Evolutionary conservation across 192 early-diverging fungal species (phyloP), one percentile per base, ranked within the genome.

Genomic region (Backusella morwellensis): DNA sequence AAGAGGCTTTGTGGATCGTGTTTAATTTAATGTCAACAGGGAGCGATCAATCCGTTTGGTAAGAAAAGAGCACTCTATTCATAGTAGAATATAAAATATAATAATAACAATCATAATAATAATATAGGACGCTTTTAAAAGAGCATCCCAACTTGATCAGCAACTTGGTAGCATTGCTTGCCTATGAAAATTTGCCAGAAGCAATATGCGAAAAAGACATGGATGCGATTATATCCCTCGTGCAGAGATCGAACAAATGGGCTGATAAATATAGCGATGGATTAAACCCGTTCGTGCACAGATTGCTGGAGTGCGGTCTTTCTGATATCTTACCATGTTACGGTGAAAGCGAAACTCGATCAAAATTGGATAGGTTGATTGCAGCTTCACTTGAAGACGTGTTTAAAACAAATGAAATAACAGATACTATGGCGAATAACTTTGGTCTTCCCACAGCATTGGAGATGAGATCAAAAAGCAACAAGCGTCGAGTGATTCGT

Each of bases 11-110:
- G 4, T 80, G 75, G 76, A 78, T 75, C 35, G 35, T 80, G 23
- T 74, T 72, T 47, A 83, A 83, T 69, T 21, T 83, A 4, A 75
- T 79, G 6, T 77, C 70, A 38, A 36, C 73, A 12, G 82, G 75
- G 17, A 73, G 44, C n/a, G 52, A 67, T 59, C 36, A 77, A 11
- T 69, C 42, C 38, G 66, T 83, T 42, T 42, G 72, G 82, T 83
- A 80, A 66, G 70, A 66, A n/a, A 7, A 23, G 12, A 29, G 9
- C 26, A 56, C 0, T 40, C 3, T 40, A 11, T 3, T 50, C 32
- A 32, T 32, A 35, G 32, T 32, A 29, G 4, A 42, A 73, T 40
- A 8, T 12, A 9, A 36, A 69, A n/a, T n/a, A 69, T 36, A 35
- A 19, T 36, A 40, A 32, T 0, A 32, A 32, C 29, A 32, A 0